A percentile compares a stretch with the other conserved stretches of the same genome.
phyloP scores from a whole-genome alignment of 257 asterid species.

The Solanum rostratum region DNA sequence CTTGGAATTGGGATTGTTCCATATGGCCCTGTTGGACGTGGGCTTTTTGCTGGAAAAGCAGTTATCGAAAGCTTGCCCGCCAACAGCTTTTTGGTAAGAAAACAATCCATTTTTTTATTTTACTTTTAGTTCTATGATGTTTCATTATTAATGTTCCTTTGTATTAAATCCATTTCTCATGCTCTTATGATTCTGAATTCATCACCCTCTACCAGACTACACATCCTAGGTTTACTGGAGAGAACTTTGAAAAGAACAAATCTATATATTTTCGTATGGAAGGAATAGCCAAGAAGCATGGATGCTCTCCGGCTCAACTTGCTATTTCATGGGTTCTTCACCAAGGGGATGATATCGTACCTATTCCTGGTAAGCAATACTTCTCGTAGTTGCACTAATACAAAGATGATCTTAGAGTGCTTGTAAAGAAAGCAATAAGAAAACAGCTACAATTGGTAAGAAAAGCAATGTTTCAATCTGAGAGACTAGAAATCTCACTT shows the following conservation, averaged over 20 bases:
- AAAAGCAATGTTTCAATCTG: not conserved
- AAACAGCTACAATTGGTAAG: not conserved
- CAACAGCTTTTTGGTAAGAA: conserved; percentile 32
- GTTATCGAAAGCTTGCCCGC: conserved; percentile 23
- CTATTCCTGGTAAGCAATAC: conserved; percentile 43
- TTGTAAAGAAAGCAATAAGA: not conserved
- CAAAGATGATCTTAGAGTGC: not conserved
- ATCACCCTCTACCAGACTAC: conserved; percentile 7
- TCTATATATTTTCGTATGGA: conserved; percentile 33
- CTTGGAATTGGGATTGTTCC: conserved; percentile 62
- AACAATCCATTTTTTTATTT: not conserved
- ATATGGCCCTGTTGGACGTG: conserved; percentile 46
- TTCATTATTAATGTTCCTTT: not conserved
- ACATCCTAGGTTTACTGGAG: conserved; percentile 51
- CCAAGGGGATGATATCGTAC: conserved; percentile 42
- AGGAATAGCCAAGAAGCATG: conserved; percentile 32
- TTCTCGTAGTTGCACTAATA: not conserved
- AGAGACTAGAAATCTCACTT: not conserved
- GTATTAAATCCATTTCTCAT: not conserved
- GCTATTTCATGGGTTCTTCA: conserved; percentile 55
- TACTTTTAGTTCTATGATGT: not conserved
- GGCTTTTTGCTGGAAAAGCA: conserved; percentile 43
- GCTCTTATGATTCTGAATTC: not conserved
- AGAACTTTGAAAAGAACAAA: conserved; percentile 56
- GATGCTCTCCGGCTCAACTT: conserved; percentile 51